Evolutionary conservation across 495 filamentous ascomycete genomes (phyloP), one percentile per base, ranked within the genome.

Genomic region (Penicillium bovifimosum): DNA sequence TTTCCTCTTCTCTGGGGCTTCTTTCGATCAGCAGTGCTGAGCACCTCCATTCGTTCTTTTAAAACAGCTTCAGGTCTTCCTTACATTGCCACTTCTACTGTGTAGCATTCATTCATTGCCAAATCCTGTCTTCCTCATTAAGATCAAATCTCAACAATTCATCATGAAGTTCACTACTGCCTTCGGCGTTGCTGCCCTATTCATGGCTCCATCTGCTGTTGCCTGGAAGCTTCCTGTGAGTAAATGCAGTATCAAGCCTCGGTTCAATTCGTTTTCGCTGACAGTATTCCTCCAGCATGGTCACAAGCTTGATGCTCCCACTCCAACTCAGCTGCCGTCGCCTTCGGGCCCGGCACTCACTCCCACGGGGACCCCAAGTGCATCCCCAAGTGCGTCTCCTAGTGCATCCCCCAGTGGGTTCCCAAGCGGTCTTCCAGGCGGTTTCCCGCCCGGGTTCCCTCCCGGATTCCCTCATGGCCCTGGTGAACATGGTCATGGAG

Each of bases 101-200:
- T n/a, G n/a, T n/a, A 46, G 40, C 44, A 38, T 61, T 41, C 54
- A 55, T 62, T 61, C 54, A 48, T 56, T 62, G 46, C 33, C 31
- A 26, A 18, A n/a, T 39, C 34, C 13, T 40, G 36, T 28, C 34
- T 44, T 36, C 8, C 5, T 36, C 14, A 6, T 16, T 53, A 14
- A 43, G 36, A 54, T 39, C 32, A 40, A 20, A 41, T 48, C 29
- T 53, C 52, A 50, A 41, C 16, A 52, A 17, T 54, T 53, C 56
- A 68, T 46, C 53, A 70, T 72, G 69, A 72, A 67, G 61, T 49
- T 64, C 50, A 62, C 60, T 42, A 27, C 64, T 63, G 16, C 56
- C 41, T 34, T 69, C 45, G 64, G 65, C 55, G 51, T 62, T 52
- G 62, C 58, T 34, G 62, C 59, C 46, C 55, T 68, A 33, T 56